These are phyloP conservation scores for Botryosphaeria agaves DNA, from an alignment of 2,329 filamentous ascomycete genomes.

Conservation along the genomic window DNA sequence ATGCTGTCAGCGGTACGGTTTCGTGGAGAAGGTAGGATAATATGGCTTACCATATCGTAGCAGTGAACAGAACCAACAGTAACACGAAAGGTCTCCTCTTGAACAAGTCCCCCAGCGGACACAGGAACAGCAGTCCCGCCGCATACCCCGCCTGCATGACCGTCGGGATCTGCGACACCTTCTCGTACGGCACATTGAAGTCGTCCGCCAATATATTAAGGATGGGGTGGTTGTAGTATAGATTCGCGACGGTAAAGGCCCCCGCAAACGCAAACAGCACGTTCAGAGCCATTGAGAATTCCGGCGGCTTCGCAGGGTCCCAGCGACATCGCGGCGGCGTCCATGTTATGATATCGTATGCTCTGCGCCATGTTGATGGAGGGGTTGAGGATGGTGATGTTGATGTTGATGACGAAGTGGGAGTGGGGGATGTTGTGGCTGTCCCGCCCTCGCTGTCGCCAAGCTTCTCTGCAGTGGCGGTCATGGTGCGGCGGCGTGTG, in stretches of 20 bases:
- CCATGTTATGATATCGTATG: conserved; percentile 29
- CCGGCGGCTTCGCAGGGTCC: conserved; percentile 45
- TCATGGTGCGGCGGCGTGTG: too few species aligned
- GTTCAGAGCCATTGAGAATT: conserved; percentile 52
- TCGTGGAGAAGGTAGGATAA: neutral
- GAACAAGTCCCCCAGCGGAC: conserved; percentile 56
- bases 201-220: conserved; percentile 56
- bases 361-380: conserved; percentile 8
- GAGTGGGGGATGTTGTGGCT: neutral
- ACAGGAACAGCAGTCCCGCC: conserved; percentile 52
- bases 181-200: conserved; percentile 53
- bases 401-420: neutral
- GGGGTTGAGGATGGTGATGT: neutral
- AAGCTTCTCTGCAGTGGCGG: too few species aligned
- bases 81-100: conserved; percentile 53
- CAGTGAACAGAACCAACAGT: conserved; percentile 47
- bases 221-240: conserved; percentile 71
- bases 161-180: conserved; percentile 51
- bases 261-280: conserved; percentile 50
- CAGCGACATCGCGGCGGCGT: conserved; percentile 52
- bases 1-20: neutral
- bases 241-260: conserved; percentile 58
- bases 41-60: conserved; percentile 40
- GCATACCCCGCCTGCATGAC: conserved; percentile 69
- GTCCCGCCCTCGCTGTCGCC: too few species aligned